Conservation (phyloP, 1,139 yeast species). For the Yamadazyma sp. region DNA sequence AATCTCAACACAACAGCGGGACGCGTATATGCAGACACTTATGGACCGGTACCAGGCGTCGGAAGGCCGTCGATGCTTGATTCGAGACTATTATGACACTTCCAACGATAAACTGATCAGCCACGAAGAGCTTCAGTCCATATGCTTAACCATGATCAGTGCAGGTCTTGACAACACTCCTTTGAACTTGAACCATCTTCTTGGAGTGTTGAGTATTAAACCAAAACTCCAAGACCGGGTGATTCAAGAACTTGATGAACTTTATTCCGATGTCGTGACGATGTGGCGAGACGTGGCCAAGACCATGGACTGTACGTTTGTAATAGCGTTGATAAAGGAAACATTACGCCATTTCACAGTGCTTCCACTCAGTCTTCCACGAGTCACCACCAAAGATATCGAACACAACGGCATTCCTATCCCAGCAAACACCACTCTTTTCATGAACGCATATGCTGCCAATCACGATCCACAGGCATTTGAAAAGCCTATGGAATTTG, state of each 20-base stretch:
- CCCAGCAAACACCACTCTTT: slow-evolving; percentile 55
- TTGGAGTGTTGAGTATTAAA: slow-evolving; percentile 61
- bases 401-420: slow-evolving; percentile 36
- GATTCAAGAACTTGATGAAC: slow-evolving; percentile 28
- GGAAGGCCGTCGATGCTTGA: not conserved
- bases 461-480: slow-evolving; percentile 59
- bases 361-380: slow-evolving; percentile 65
- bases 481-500: slow-evolving; percentile 49
- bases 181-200: slow-evolving; percentile 55
- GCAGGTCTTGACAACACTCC: slow-evolving; percentile 81
- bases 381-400: slow-evolving; percentile 55
- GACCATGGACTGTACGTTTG: slow-evolving; percentile 42
- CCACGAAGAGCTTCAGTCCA: slow-evolving; percentile 51
- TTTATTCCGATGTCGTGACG: slow-evolving; percentile 21
- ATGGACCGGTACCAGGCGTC: not conserved
- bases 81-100: slow-evolving; percentile 6
- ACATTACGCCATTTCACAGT: slow-evolving; percentile 64
- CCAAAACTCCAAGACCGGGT: slow-evolving; percentile 43
- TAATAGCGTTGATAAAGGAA: slow-evolving; percentile 62
- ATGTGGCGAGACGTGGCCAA: slow-evolving; percentile 51
- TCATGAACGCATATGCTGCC: slow-evolving; percentile 72
- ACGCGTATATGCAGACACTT: slow-evolving; percentile 51
- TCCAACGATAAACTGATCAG: slow-evolving; percentile 9
- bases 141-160: slow-evolving; percentile 74
- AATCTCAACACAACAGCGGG: slow-evolving; percentile 47